A percentile compares a stretch with the other conserved stretches of the same genome.
Evolutionary conservation across 2,329 filamentous ascomycete species (phyloP).

Genomic region (Magnaporthiopsis incrustans): DNA sequence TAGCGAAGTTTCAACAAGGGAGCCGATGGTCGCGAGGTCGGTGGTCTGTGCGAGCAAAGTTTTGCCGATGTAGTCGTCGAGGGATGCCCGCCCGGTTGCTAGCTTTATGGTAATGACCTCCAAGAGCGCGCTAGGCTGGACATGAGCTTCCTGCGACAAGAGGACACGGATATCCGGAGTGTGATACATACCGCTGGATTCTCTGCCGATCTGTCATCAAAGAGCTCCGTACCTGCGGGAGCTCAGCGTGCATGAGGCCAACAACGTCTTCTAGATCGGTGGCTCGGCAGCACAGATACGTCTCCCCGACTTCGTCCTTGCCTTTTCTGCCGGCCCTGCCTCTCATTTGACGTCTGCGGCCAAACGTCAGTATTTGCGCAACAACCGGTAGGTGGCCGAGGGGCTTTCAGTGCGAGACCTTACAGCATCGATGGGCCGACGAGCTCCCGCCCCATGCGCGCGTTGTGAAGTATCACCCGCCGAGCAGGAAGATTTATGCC

Average conservation of each 20-base stretch:
- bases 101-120: constrained; percentile 63
- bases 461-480: constrained; percentile 67
- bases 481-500: constrained; percentile 72
- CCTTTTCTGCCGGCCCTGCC: constrained; percentile 71
- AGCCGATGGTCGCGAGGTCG: constrained; percentile 37
- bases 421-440: constrained; percentile 68
- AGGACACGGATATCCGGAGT: neutral
- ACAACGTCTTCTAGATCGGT: constrained; percentile 61
- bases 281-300: constrained; percentile 65
- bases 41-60: constrained; percentile 57
- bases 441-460: constrained; percentile 66
- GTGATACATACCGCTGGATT: constrained; percentile 21
- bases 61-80: constrained; percentile 60
- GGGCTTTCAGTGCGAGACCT: neutral
- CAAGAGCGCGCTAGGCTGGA: constrained; percentile 59
- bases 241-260: constrained; percentile 62
- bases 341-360: constrained; percentile 58
- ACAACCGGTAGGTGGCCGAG: neutral
- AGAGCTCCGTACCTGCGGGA: constrained; percentile 63
- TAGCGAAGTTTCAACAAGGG: constrained; percentile 51
- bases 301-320: constrained; percentile 70
- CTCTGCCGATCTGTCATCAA: constrained; percentile 36
- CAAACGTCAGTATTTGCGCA: neutral
- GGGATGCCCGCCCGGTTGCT: constrained; percentile 54
- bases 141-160: constrained; percentile 34